phyloP scores from a whole-genome alignment of 176 grass and related monocot species.

The Phoenix roebelenii region DNA sequence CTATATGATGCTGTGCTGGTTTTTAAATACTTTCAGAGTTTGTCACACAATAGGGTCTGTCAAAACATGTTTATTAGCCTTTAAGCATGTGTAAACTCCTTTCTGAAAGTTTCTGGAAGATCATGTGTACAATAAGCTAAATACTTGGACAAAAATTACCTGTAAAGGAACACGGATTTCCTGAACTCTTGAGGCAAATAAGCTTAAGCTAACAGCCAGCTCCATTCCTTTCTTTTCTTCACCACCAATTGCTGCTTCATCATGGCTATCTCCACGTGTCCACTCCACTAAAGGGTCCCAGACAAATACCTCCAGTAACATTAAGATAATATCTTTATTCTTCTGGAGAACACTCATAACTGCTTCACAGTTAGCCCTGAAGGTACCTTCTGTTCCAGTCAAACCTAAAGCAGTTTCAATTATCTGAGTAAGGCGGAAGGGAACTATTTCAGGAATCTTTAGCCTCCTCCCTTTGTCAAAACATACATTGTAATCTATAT shows the following conservation, averaged over 20 bases:
- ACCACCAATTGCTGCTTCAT: conserved; percentile 85
- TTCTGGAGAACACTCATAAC: conserved; percentile 63
- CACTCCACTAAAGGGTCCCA: conserved; percentile 95
- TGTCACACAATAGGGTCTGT: no score
- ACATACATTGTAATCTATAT: conserved; percentile 98
- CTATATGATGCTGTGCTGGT: no score
- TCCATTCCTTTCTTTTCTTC: conserved; percentile 99
- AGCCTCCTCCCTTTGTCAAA: conserved; percentile 96
- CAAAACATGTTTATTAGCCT: no score
- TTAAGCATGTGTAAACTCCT: no score
- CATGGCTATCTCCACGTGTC: conserved; percentile 83
- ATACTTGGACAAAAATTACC: conserved; percentile 34
- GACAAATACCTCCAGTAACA: conserved; percentile 94
- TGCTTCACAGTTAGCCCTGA: conserved; percentile 77
- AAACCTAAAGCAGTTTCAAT: conserved; percentile 93
- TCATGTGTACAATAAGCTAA: not conserved
- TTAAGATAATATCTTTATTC: conserved; percentile 95
- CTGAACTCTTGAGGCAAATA: conserved; percentile 94
- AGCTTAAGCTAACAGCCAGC: conserved; percentile 90
- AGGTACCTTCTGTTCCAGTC: conserved; percentile 70
- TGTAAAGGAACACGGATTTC: conserved; percentile 95
- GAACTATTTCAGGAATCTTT: conserved; percentile 99
- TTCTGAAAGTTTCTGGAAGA: not conserved
- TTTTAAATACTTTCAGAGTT: no score
- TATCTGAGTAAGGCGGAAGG: conserved; percentile 91